Percentiles rank a stretch among this genome's conserved stretches.
phyloP scores from a whole-genome alignment of 148 eudicot genomes.

The Camellia sinensis region DNA sequence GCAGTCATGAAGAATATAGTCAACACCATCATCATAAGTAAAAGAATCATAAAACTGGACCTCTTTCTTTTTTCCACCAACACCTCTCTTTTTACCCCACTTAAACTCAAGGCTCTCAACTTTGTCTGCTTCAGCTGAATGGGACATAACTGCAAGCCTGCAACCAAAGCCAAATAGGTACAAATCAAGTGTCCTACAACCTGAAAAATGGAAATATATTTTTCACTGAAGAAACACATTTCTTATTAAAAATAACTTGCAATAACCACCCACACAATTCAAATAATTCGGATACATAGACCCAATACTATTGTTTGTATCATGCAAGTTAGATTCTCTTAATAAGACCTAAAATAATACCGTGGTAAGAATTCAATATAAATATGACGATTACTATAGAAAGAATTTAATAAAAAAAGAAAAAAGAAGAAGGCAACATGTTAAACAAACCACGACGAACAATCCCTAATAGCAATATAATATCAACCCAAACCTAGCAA shows the following conservation, averaged over 20 bases:
- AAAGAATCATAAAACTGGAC: conserved; percentile 65
- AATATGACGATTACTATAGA: background rate
- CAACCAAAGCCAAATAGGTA: conserved; percentile 5
- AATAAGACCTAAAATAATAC: background rate
- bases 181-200: conserved; percentile 5
- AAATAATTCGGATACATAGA: background rate
- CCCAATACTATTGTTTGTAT: background rate
- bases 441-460: background rate
- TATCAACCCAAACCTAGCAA: background rate
- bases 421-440: background rate
- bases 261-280: background rate
- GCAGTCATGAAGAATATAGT: conserved; percentile 55
- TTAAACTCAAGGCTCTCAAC: conserved; percentile 36
- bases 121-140: conserved; percentile 16
- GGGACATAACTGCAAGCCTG: conserved; percentile 20
- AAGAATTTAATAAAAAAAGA: background rate
- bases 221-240: background rate
- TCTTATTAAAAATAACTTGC: background rate
- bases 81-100: conserved; percentile 62
- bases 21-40: conserved; percentile 46
- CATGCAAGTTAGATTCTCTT: background rate
- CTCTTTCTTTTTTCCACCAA: conserved; percentile 41
- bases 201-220: background rate
- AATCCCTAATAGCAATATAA: background rate
- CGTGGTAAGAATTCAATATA: background rate